A percentile compares a stretch with the other conserved stretches of the same genome.
phyloP scores from a whole-genome alignment of 2,329 filamentous ascomycete species.

The Furcasterigmium sp. region DNA sequence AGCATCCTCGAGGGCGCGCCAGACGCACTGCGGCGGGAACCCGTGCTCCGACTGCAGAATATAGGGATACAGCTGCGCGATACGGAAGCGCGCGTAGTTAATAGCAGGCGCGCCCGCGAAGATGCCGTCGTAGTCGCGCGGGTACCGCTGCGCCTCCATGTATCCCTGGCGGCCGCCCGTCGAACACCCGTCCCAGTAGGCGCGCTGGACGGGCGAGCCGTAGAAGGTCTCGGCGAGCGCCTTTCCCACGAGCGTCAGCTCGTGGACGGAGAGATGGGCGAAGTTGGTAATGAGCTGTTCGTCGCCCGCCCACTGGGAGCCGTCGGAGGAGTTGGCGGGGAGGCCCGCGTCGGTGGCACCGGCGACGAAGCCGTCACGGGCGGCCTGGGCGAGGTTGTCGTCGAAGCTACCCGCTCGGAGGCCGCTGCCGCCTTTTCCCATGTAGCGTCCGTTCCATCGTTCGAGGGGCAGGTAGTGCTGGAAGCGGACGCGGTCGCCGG shows the following conservation, averaged over 20 bases:
- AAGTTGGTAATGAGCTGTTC: constrained; percentile 23
- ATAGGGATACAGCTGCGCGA: constrained; percentile 20
- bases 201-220: constrained; percentile 30
- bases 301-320: constrained; percentile 10
- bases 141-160: constrained; percentile 44
- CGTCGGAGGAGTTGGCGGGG: constrained; percentile 5
- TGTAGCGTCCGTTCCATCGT: constrained; percentile 9
- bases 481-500: constrained; percentile 6
- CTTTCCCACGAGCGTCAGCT: constrained; percentile 43
- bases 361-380: constrained; percentile 8
- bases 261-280: constrained; percentile 30
- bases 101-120: constrained; percentile 39
- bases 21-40: constrained; percentile 33
- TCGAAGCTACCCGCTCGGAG: constrained; percentile 3
- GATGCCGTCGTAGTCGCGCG: constrained; percentile 49
- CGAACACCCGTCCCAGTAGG: constrained; percentile 48
- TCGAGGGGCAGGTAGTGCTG: constrained; percentile 8
- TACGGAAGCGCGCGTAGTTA: constrained; percentile 9
- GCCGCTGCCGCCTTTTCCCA: constrained; percentile 10
- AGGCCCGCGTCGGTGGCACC: constrained; percentile 16
- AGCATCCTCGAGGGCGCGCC: constrained; percentile 25
- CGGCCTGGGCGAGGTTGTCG: neutral
- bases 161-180: constrained; percentile 52
- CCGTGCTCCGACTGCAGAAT: constrained; percentile 20
- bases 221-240: constrained; percentile 42